A percentile compares a stretch with the other conserved stretches of the same genome.
Conservation (phyloP, 1,284 basidiomycete genomes). For the Cryptococcus sp. region DNA sequence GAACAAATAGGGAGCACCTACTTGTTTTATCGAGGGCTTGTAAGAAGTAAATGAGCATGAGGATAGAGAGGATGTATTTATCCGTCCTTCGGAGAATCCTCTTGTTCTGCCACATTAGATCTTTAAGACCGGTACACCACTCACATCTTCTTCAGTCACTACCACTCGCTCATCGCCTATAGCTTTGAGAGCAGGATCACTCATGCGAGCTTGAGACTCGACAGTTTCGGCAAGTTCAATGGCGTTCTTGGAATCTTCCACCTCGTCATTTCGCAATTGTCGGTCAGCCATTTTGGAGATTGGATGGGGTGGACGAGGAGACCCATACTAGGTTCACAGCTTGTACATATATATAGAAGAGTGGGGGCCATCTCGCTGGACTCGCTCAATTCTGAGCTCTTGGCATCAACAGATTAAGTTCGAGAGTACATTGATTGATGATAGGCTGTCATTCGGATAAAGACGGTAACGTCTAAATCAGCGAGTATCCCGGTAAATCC, state of each 20-base stretch:
- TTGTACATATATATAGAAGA: too few species aligned
- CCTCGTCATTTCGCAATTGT: too few species aligned
- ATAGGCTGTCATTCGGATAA: too few species aligned
- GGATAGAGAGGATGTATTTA: slow-evolving; percentile 29
- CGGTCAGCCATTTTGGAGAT: too few species aligned
- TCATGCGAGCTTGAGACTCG: not conserved
- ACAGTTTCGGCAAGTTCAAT: not conserved
- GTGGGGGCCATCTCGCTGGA: too few species aligned
- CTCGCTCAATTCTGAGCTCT: too few species aligned
- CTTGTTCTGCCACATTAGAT: slow-evolving; percentile 10
- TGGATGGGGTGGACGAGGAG: too few species aligned
- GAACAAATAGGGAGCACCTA: slow-evolving; percentile 10
- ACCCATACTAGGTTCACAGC: too few species aligned
- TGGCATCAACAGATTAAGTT: too few species aligned
- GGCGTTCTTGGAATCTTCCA: not conserved
- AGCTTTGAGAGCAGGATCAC: slow-evolving; percentile 22
- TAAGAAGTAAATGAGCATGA: slow-evolving; percentile 41
- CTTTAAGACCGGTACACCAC: not conserved
- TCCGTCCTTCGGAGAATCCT: slow-evolving; percentile 27
- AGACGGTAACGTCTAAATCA: too few species aligned
- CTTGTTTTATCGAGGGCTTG: slow-evolving; percentile 42
- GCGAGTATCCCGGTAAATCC: too few species aligned
- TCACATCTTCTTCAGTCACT: slow-evolving; percentile 29
- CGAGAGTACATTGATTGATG: too few species aligned
- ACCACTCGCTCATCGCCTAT: slow-evolving; percentile 25